These are phyloP conservation scores for Fusarium sp. DNA, from an alignment of 2,329 filamentous ascomycete genomes.

Conservation along the genomic window DNA sequence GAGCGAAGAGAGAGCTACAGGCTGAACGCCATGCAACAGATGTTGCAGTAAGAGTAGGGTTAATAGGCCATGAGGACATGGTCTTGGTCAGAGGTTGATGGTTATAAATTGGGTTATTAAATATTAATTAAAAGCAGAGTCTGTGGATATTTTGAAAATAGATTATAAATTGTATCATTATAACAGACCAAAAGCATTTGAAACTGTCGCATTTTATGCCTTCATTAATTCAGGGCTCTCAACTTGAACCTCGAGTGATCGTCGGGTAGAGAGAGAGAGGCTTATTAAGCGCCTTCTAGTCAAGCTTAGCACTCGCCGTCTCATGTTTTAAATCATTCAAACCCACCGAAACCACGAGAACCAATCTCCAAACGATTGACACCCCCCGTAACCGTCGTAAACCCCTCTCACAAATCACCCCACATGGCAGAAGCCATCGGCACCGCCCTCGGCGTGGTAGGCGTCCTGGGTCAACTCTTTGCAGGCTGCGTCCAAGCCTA, in stretches of 20 bases:
- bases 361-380: neutral
- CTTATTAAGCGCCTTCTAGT: conserved; percentile 27
- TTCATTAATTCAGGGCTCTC: neutral
- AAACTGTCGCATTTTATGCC: neutral
- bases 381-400: neutral
- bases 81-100: neutral
- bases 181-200: neutral
- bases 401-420: neutral
- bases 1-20: conserved; percentile 64
- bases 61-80: neutral
- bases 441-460: conserved; percentile 57
- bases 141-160: neutral
- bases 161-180: neutral
- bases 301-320: conserved; percentile 3
- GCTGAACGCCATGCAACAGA: conserved; percentile 64
- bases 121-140: neutral
- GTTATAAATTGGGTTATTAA: neutral
- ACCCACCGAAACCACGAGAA: neutral
- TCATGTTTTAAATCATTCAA: neutral
- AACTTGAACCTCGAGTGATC: neutral
- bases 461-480: conserved; percentile 60
- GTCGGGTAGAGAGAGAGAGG: neutral
- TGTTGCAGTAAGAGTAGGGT: conserved; percentile 44
- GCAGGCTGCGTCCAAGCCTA: conserved; percentile 61
- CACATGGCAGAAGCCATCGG: conserved; percentile 55